Base-by-base conservation (phyloP, 345 rosid species). In the Eucalyptus cloeziana region DNA sequence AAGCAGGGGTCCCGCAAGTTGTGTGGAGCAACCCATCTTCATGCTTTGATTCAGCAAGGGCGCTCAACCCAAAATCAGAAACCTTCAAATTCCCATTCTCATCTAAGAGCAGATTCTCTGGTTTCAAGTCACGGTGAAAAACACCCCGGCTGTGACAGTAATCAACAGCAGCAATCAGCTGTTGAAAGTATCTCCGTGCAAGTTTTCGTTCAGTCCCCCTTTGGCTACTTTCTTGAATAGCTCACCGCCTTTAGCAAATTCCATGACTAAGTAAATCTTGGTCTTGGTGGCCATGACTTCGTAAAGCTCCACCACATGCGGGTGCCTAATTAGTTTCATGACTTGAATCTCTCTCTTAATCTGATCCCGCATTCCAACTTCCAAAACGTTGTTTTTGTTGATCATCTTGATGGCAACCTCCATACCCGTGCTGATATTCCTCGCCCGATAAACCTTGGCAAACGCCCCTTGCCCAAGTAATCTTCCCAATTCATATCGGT, bases 271-370 rank as follows among this genome's bases (percentile, higher is more conserved):
- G 94, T 98, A 97, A 90, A 98, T 97, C 93, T 94, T 98, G 50
- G 98, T 94, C 92, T 95, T 97, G 13, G 95, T 95, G 51, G 99
- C 99, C 98, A 97, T 91, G 4, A 98, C 99, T 92, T 97, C 99
- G 33, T 95, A 95, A 88, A 97, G 97, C 92, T 97, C 95, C 25
- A 95, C 96, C 56, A 97, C 96, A 69, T 98, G 95, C 1, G 99
- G 96, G 90, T 98, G 99, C 45, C 88, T 92, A 58, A 97, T 88
- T 86, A 96, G 91, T 87, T 94, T 94, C 99, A 96, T 98, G 83
- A 94, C 94, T 6, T 96, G 93, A 89, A 98, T 96, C 91, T 98
- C 99, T 31, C 97, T 93, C 94, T 96, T 97, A 8, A 97, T 95
- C 94, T 95, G 99, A 58, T 97, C 96, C 22, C 91, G 92, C 96